phyloP scores from a whole-genome alignment of 2,329 filamentous ascomycete genomes.

The Dryadomyces sulphureus region DNA sequence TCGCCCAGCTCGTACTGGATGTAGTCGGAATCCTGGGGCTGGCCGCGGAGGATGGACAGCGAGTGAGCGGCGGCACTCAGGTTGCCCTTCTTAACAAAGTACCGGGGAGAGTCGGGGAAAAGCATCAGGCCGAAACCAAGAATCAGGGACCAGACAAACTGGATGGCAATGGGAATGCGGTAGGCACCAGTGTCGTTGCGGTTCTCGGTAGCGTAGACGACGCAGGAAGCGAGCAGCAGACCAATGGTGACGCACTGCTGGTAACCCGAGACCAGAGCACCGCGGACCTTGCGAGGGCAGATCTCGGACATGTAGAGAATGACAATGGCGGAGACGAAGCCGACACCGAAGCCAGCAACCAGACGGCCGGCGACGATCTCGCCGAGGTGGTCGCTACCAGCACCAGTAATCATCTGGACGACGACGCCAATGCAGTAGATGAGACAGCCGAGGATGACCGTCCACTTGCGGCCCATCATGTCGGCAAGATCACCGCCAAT shows the following conservation, averaged over 20 bases:
- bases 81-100: constrained; percentile 65
- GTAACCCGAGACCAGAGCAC: constrained; percentile 41
- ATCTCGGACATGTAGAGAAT: constrained; percentile 85
- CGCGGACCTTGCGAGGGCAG: constrained; percentile 49
- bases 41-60: constrained; percentile 57
- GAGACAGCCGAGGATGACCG: constrained; percentile 54
- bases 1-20: constrained; percentile 69
- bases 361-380: constrained; percentile 60
- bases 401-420: constrained; percentile 45
- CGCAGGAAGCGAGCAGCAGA: constrained; percentile 38
- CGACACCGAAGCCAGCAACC: constrained; percentile 63
- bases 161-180: constrained; percentile 67
- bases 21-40: constrained; percentile 56
- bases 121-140: constrained; percentile 57
- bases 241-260: constrained; percentile 62
- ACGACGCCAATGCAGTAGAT: constrained; percentile 57
- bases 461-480: constrained; percentile 56
- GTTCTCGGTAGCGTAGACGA: constrained; percentile 57
- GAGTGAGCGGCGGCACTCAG: constrained; percentile 47
- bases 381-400: constrained; percentile 33
- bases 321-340: constrained; percentile 66
- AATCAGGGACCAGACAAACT: constrained; percentile 69
- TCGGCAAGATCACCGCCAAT: constrained; percentile 68
- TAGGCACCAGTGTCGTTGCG: constrained; percentile 50
- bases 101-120: constrained; percentile 76